Percentiles rank a stretch among this genome's conserved stretches.
Evolutionary conservation across 2,329 filamentous ascomycete genomes (phyloP).

Genomic region (Fusarium odoratissimum): DNA sequence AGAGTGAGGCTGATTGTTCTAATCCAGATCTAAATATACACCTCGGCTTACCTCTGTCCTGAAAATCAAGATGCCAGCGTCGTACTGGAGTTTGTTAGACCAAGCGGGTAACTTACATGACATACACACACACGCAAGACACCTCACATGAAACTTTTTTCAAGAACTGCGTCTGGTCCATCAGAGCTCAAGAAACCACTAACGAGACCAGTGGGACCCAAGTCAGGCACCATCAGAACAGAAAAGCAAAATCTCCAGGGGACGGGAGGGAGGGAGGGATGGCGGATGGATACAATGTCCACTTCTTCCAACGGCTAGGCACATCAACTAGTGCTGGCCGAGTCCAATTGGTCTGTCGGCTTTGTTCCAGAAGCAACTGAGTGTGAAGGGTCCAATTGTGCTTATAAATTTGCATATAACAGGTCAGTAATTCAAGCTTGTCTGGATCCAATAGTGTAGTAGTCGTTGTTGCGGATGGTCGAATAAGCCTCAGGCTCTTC

Average conservation of each 20-base stretch:
- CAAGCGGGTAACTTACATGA: slow-evolving; percentile 1
- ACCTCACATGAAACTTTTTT: slow-evolving; percentile 15
- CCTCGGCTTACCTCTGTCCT: neutral
- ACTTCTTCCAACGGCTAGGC: slow-evolving; percentile 27
- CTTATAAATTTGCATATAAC: neutral
- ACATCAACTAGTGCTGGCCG: slow-evolving; percentile 13
- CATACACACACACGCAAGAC: slow-evolving; percentile 19
- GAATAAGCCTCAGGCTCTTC: slow-evolving; percentile 5
- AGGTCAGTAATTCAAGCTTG: neutral
- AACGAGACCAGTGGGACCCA: slow-evolving; percentile 33
- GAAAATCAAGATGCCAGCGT: slow-evolving; percentile 10
- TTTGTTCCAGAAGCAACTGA: slow-evolving; percentile 30
- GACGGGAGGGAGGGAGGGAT: slow-evolving; percentile 22
- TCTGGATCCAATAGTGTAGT: neutral
- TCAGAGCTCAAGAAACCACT: slow-evolving; percentile 27
- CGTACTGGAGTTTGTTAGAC: slow-evolving; percentile 6
- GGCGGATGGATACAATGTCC: slow-evolving; percentile 22
- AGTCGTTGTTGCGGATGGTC: neutral
- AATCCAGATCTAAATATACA: neutral
- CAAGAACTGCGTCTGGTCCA: slow-evolving; percentile 2
- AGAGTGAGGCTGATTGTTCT: neutral
- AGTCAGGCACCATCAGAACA: slow-evolving; percentile 36
- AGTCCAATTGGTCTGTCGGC: slow-evolving; percentile 11
- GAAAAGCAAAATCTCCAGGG: slow-evolving; percentile 31
- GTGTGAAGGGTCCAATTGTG: neutral